A percentile compares a stretch with the other conserved stretches of the same genome.
Evolutionary conservation across 2,329 filamentous ascomycete genomes (phyloP).

Genomic region (Aspergillus felis): DNA sequence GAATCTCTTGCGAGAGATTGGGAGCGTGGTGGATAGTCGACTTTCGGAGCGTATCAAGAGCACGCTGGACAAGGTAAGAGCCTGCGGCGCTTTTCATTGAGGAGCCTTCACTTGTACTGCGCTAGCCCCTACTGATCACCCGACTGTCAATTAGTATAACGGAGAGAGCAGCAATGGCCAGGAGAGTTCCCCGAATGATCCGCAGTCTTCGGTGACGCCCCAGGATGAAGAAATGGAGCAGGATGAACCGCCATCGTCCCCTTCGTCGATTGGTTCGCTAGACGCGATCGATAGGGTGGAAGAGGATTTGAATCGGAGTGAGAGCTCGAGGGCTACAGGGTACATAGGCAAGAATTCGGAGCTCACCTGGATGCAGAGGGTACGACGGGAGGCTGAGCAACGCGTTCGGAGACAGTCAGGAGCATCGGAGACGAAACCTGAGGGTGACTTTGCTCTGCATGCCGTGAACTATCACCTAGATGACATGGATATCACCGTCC

Average conservation of each 20-base stretch:
- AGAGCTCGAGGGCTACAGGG: constrained; percentile 35
- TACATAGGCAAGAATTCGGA: constrained; percentile 47
- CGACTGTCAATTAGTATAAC: constrained; percentile 18
- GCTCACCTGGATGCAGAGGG: constrained; percentile 43
- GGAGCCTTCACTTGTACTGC: neutral
- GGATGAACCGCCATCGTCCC: constrained; percentile 22
- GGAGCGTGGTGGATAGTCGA: constrained; percentile 28
- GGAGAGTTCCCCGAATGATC: constrained; percentile 19
- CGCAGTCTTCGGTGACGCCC: constrained; percentile 27
- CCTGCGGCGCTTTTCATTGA: neutral
- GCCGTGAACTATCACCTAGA: constrained; percentile 42
- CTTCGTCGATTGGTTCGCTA: constrained; percentile 40
- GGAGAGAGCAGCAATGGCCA: constrained; percentile 8
- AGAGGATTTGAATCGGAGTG: constrained; percentile 40
- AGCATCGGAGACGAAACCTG: constrained; percentile 25
- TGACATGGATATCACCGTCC: constrained; percentile 39
- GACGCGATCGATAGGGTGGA: constrained; percentile 45
- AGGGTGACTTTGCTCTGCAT: constrained; percentile 31
- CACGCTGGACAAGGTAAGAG: constrained; percentile 36
- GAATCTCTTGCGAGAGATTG: constrained; percentile 35
- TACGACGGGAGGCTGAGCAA: constrained; percentile 37
- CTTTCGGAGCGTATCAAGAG: constrained; percentile 33
- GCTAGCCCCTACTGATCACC: constrained; percentile 4
- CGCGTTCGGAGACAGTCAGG: constrained; percentile 26
- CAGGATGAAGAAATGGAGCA: constrained; percentile 24